phyloP scores from a whole-genome alignment of 2,329 filamentous ascomycete genomes.

The Onygenales sp. region DNA sequence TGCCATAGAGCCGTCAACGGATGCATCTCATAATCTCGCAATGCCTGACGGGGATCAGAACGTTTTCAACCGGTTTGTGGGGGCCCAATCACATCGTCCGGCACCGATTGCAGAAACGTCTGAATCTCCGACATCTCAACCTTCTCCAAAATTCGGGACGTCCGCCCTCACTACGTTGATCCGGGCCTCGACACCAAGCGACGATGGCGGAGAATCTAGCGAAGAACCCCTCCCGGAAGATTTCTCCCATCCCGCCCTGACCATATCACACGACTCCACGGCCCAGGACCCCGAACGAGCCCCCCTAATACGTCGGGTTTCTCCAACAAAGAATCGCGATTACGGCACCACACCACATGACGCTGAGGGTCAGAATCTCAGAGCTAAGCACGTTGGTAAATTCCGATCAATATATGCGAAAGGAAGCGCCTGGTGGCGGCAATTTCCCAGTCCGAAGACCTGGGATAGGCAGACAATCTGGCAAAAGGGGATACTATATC shows the following conservation, averaged over 20 bases:
- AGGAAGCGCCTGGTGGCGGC: conserved; percentile 17
- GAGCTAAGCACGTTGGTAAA: neutral
- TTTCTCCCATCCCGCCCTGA: conserved; percentile 6
- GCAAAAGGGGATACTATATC: conserved; percentile 54
- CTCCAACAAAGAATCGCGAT: conserved; percentile 18
- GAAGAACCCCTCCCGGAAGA: conserved; percentile 10
- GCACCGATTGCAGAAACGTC: conserved; percentile 54
- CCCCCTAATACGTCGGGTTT: conserved; percentile 22
- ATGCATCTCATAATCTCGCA: conserved; percentile 21
- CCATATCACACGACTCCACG: conserved; percentile 17
- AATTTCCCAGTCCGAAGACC: conserved; percentile 51
- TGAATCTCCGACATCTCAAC: conserved; percentile 38
- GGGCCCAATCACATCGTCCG: conserved; percentile 19
- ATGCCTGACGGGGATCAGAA: conserved; percentile 17
- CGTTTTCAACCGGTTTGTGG: neutral
- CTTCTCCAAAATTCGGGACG: conserved; percentile 25
- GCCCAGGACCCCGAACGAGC: conserved; percentile 26
- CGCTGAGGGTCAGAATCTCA: neutral
- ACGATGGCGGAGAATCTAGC: conserved; percentile 13
- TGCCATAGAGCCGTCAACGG: conserved; percentile 16
- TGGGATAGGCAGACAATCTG: conserved; percentile 64
- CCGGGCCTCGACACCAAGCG: conserved; percentile 27
- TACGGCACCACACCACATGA: conserved; percentile 19
- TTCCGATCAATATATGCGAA: neutral
- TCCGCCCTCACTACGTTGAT: conserved; percentile 45